A percentile compares a stretch with the other conserved stretches of the same genome.
Evolutionary conservation across 371 early-diverging fungal species (phyloP).

Genomic region (Mucor saturninus): DNA sequence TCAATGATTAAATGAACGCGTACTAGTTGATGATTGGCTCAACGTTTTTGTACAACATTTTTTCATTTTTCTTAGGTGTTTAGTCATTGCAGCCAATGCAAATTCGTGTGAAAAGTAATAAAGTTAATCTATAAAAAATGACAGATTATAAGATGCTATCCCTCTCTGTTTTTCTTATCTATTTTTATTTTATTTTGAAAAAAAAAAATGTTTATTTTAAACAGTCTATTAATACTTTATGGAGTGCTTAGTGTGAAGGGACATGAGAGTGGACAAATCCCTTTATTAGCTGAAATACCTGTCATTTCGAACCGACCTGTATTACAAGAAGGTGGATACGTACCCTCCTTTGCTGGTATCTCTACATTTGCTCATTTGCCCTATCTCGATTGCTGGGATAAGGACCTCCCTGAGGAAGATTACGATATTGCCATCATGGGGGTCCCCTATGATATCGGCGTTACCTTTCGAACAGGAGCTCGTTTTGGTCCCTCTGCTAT

Average conservation of each 20-base stretch:
- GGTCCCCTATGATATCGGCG: conserved; percentile 55
- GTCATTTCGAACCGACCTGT: conserved; percentile 30
- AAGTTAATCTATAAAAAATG: no score
- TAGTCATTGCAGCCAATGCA: background rate
- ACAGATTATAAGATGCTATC: no score
- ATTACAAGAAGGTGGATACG: conserved; percentile 38
- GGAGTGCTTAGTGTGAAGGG: no score
- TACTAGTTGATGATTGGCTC: conserved; percentile 6
- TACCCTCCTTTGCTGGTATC: conserved; percentile 51
- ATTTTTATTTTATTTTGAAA: no score
- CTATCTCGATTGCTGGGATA: conserved; percentile 52
- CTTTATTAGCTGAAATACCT: conserved; percentile 20
- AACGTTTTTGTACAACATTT: no score
- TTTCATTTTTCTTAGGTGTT: background rate
- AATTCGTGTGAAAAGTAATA: background rate
- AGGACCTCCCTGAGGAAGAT: conserved; percentile 31
- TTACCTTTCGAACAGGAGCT: conserved; percentile 55
- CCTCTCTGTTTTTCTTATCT: no score
- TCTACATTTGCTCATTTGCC: conserved; percentile 58
- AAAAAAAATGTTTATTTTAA: no score
- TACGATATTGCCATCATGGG: conserved; percentile 58
- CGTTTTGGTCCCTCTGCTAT: conserved; percentile 57
- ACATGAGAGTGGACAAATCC: conserved; percentile 16
- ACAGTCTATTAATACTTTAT: no score
- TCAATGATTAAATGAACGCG: conserved; percentile 6